Evolutionary conservation across 1,139 yeast genomes (phyloP), one percentile per base, ranked within the genome.

Genomic region (Tardiomyces blankii): DNA sequence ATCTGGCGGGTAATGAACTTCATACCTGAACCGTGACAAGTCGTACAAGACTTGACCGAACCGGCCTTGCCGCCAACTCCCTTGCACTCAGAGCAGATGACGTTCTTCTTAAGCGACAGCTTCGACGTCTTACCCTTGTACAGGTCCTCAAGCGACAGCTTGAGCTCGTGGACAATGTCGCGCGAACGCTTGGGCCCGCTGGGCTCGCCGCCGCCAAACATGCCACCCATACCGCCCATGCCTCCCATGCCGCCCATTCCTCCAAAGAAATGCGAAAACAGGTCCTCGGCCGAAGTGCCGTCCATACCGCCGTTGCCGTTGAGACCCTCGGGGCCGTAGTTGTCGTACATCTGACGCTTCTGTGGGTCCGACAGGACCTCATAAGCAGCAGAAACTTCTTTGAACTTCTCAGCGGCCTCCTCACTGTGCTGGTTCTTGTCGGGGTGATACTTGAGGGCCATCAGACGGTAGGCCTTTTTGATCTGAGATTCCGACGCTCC

Each of bases 31-130:
- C 99, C 99, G 57, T 72, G 69, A 80, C 99, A 91, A 42, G 80
- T 68, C 48, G 80, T 57, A 80, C 99, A 91, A 61, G 81, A 80
- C 73, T 83, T 84, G 56, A 89, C 94, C 51, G 87, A 75, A 50
- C 94, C 95, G 56, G 80, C 87, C 64, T 87, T 87, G 69, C 98
- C 98, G 66, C 99, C 99, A 61, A 81, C 80, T 60, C 98, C 99
- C 48, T 86, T 83, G 74, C 99, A 91, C 43, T 77, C 62, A 62
- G 78, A 77, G 78, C 99, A 91, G 58, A 88, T 69, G 46, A 89
- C 76, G 48, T 96, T 89, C 73, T 88, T 88, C 71, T 89, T 89
- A 55, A 91, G 75, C 5, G 97, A 96, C 69, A 91, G 76, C 70
- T 91, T 91, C 51, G 96, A 81, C 43, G 88, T 82, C 72, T 91